Evolutionary conservation across 2,329 filamentous ascomycete genomes (phyloP), one percentile per base, ranked within the genome.

Genomic region (Paecilomyces sp.): DNA sequence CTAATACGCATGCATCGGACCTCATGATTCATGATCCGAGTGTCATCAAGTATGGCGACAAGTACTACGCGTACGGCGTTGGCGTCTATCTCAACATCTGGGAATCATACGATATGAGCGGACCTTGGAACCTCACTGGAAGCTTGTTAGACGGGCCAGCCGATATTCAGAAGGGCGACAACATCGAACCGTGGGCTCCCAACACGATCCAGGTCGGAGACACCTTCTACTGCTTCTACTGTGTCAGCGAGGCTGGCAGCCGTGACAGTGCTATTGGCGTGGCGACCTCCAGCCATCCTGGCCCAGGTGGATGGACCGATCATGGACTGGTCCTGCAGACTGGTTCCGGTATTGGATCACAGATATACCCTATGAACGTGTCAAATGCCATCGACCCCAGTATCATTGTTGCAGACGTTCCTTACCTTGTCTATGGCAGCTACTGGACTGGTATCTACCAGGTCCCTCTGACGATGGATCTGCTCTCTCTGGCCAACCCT

Each of bases 171-270:
- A 71, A 71, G 22, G 61, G 66, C 6, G 71, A 73, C 58, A 66
- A 66, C 8, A 66, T 64, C 2, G 63, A 67, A 0, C 74, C 73
- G 0, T 76, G 74, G 74, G 73, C 74, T 0, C 74, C 74, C 2
- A 74, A 68, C 1, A 68, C 69, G 1, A 63, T 75, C 13, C 57
- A 69, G 31, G 62, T 61, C 57, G 67, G 69, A 22, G 65, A 67
- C 5, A 66, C 60, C 0, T 74, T 74, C 59, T 76, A 75, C 63
- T 75, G 73, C 62, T 75, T 67, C 62, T 76, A 76, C 58, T 66
- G 70, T 0, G 58, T 75, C 31, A 75, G 71, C 60, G 28, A 57
- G 8, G 50, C 25, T 2, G 72, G 71, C 11, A 65, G 61, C 1
- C 67, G 67, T n/a, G 61, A 73, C 31, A 75, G 73, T 55, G 70